Evolutionary conservation across 176 grass and related monocot genomes (phyloP), one percentile per base, ranked within the genome.

Genomic region (Saccharum officinarum): DNA sequence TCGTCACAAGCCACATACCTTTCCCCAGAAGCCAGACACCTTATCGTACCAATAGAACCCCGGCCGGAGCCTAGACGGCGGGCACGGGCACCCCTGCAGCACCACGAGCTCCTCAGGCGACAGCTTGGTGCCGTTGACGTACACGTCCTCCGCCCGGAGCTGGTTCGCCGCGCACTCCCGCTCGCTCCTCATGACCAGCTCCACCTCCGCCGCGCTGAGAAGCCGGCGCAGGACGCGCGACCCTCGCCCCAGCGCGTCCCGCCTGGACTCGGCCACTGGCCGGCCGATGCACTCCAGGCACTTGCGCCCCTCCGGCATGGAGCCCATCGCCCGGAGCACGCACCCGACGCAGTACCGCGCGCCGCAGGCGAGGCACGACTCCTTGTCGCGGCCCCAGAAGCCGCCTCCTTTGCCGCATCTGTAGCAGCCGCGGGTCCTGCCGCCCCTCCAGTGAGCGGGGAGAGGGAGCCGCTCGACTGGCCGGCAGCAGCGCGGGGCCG

Each of bases 31-130:
- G 25, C 97, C 97, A 12, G 93, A 96, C 37, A 96, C 90, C 81
- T 96, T 99, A 69, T 99, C 97, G 34, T 99, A 99, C 97, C 97
- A 99, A 82, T 99, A 99, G 64, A 87, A 91, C 0, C 97, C 97
- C 0, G 91, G 91, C 13, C 94, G 89, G 28, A 99, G 86, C 88
- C 81, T 94, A 0, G 87, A 69, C 30, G 97, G 97, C 17, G 93
- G 97, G 25, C 78, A 87, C 8, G 79, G 46, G 50, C 90, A 96
- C 10, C 77, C 89, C 86, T 94, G 93, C 84, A 99, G 90, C 68
- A 87, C 2, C 23, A 83, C 66, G 16, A 99, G 86, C 71, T 94
- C 97, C 60, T 99, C 97, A 3, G 70, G 74, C 5, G 75, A 89
- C 55, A 99, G 76, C 60, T 73, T 99, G 42, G 76, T 55, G 30